Conservation (phyloP, 2,329 filamentous ascomycete species). For the Pseudogymnoascus sp. region DNA sequence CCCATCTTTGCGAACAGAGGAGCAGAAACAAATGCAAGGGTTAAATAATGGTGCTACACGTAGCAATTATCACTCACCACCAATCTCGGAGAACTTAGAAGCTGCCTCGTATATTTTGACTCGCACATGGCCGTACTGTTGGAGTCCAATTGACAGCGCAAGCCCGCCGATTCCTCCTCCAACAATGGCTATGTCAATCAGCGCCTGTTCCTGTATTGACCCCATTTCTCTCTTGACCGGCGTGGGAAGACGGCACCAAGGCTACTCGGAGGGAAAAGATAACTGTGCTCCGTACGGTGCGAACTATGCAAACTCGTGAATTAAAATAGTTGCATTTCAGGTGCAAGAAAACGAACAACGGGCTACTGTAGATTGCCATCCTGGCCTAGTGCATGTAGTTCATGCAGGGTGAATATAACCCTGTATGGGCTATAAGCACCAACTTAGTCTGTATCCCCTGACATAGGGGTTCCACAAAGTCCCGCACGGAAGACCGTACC, state of each 20-base stretch:
- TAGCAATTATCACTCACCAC: conserved; percentile 9
- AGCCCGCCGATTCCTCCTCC: conserved; percentile 22
- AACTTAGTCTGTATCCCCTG: not conserved
- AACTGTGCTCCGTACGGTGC: not conserved
- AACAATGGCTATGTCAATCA: conserved; percentile 17
- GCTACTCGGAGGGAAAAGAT: not conserved
- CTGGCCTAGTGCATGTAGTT: not conserved
- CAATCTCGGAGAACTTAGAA: conserved; percentile 17
- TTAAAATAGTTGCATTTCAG: not conserved
- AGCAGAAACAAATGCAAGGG: not conserved
- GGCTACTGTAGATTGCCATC: not conserved
- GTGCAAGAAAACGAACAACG: not conserved
- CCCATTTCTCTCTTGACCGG: not conserved
- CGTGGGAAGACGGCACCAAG: not conserved
- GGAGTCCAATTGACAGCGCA: conserved; percentile 17
- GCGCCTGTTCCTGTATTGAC: not conserved
- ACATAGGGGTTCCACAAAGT: not conserved
- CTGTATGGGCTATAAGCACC: not conserved
- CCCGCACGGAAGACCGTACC: not conserved
- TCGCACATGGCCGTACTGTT: conserved; percentile 10
- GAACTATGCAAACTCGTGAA: not conserved
- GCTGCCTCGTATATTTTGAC: conserved; percentile 20
- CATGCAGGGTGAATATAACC: not conserved
- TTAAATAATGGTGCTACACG: too few species aligned
- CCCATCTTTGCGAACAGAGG: not conserved